Conservation (phyloP, 2,329 filamentous ascomycete species). For the Neofusicoccum kwambonambiense region DNA sequence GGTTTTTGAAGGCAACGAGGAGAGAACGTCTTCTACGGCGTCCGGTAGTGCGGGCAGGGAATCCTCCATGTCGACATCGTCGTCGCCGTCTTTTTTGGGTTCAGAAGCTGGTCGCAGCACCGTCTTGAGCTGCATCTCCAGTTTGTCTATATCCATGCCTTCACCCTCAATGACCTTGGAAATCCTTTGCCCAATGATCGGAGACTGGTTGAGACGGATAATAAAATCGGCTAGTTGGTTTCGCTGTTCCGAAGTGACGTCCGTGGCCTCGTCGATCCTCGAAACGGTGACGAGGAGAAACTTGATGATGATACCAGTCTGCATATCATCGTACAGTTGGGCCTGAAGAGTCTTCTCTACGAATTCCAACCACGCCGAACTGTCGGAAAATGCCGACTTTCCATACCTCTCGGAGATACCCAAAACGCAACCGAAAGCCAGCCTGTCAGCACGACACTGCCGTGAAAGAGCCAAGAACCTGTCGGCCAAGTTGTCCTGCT, state of each 20-base stretch:
- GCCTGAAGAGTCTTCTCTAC: slow-evolving; percentile 63
- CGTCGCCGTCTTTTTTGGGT: slow-evolving; percentile 27
- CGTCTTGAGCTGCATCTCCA: slow-evolving; percentile 73
- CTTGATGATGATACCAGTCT: slow-evolving; percentile 65
- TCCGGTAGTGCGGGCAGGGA: slow-evolving; percentile 19
- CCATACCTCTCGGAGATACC: slow-evolving; percentile 35
- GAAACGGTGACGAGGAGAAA: slow-evolving; percentile 60
- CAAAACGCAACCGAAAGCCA: slow-evolving; percentile 70
- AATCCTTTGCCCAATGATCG: slow-evolving; percentile 55
- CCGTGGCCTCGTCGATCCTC: slow-evolving; percentile 57
- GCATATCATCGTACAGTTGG: slow-evolving; percentile 61
- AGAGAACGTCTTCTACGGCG: slow-evolving; percentile 19
- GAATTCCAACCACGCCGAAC: slow-evolving; percentile 27
- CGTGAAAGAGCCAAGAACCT: slow-evolving; percentile 62
- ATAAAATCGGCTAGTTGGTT: slow-evolving; percentile 33
- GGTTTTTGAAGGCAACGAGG: slow-evolving; percentile 27
- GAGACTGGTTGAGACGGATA: slow-evolving; percentile 31
- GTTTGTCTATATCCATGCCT: slow-evolving; percentile 68
- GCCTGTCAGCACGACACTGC: slow-evolving; percentile 67
- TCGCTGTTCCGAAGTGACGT: slow-evolving; percentile 47
- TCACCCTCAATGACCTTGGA: slow-evolving; percentile 65
- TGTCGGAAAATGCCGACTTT: slow-evolving; percentile 6
- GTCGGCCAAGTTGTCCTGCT: slow-evolving; percentile 59
- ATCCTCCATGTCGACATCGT: slow-evolving; percentile 54
- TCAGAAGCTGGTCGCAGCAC: slow-evolving; percentile 53